Conservation (phyloP, 306 rosid genomes). For the Prinsepia uniflora region DNA sequence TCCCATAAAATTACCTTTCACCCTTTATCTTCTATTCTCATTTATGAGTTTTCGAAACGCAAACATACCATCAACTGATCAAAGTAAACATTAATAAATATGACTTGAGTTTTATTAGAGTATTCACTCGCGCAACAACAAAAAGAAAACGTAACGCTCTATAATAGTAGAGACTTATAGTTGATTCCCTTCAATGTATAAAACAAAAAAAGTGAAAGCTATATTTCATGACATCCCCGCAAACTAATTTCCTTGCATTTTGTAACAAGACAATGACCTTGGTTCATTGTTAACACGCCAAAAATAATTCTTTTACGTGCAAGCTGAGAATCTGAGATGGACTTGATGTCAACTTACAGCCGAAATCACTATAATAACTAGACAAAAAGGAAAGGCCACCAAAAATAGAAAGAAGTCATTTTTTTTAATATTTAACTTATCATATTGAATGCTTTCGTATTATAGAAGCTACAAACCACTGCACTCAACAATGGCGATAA, state of each 20-base stretch:
- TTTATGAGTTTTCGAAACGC: no score
- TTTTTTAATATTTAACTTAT: not conserved
- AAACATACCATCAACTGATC: no score
- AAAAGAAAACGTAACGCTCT: no score
- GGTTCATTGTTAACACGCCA: not conserved
- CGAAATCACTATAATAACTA: slow-evolving; percentile 2
- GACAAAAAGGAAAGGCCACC: not conserved
- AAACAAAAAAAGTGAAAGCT: no score
- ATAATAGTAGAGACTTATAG: no score
- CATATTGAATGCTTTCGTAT: not conserved
- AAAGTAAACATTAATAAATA: no score
- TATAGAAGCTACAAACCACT: not conserved
- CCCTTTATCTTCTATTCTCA: no score
- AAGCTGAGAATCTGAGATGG: not conserved
- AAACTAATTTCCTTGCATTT: not conserved
- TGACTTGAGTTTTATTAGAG: no score
- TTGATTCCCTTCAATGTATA: no score
- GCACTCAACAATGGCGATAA: not conserved
- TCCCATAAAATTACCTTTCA: no score
- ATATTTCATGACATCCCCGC: not conserved
- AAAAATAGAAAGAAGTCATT: not conserved
- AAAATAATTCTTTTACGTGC: not conserved
- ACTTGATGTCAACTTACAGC: not conserved
- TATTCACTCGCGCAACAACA: no score
- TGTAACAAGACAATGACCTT: not conserved